A percentile compares a stretch with the other conserved stretches of the same genome.
Evolutionary conservation across 2,329 filamentous ascomycete species (phyloP).

Genomic region (Alternaria triticimaculans): DNA sequence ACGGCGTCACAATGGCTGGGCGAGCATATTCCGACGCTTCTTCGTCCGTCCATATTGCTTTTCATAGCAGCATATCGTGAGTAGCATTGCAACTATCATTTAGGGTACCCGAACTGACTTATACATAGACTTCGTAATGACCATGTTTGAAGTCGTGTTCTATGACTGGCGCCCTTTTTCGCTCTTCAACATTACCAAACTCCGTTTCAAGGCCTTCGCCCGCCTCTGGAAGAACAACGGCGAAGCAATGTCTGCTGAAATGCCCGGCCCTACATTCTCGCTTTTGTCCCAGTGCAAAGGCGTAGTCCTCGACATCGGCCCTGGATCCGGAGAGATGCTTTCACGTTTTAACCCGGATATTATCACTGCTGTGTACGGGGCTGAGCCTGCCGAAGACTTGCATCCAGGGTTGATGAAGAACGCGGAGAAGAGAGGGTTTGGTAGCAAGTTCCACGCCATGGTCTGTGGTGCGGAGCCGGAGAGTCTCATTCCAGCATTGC

Average conservation of each 20-base stretch:
- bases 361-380: constrained; percentile 59
- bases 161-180: constrained; percentile 33
- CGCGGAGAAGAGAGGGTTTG: constrained; percentile 52
- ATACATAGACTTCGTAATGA: constrained; percentile 43
- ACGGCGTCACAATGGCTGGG: constrained; percentile 22
- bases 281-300: constrained; percentile 41
- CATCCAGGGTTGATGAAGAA: constrained; percentile 54
- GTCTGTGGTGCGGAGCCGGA: constrained; percentile 56
- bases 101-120: background rate
- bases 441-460: constrained; percentile 58
- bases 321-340: constrained; percentile 61
- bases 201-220: constrained; percentile 44
- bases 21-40: constrained; percentile 29
- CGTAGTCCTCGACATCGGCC: constrained; percentile 51
- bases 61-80: constrained; percentile 36
- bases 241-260: constrained; percentile 45
- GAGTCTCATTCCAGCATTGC: constrained; percentile 54
- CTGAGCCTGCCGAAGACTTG: constrained; percentile 59
- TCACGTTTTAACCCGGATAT: constrained; percentile 52
- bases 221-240: constrained; percentile 47
- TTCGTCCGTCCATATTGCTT: constrained; percentile 40
- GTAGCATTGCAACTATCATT: background rate
- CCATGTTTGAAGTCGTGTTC: constrained; percentile 40
- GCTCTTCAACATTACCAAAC: constrained; percentile 36
- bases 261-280: constrained; percentile 39